These are phyloP conservation scores for Taphrina deformans DNA, from an alignment of 1,139 yeast genomes.

Conservation along the genomic window DNA sequence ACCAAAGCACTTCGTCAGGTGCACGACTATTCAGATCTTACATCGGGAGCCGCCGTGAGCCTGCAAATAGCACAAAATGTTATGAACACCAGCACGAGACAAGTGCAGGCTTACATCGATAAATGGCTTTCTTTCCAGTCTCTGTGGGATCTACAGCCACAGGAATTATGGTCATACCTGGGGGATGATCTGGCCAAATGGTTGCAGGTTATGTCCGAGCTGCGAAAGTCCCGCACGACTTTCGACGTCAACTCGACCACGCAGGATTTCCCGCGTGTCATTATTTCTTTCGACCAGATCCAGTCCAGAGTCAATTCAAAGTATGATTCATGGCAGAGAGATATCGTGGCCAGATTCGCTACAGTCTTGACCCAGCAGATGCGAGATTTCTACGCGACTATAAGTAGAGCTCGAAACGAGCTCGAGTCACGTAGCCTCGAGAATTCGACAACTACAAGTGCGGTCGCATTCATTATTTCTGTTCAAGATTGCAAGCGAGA, in stretches of 20 bases:
- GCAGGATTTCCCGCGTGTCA: conserved; percentile 50
- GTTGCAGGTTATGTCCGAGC: conserved; percentile 53
- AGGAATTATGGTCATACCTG: conserved; percentile 45
- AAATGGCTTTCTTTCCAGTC: conserved; percentile 61
- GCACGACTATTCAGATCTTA: background rate
- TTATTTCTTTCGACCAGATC: conserved; percentile 54
- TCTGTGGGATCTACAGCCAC: conserved; percentile 58
- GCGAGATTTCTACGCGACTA: conserved; percentile 42
- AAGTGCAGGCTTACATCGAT: conserved; percentile 45
- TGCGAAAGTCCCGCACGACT: conserved; percentile 51
- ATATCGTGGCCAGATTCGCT: conserved; percentile 53
- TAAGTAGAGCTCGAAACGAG: conserved; percentile 44
- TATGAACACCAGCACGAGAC: background rate
- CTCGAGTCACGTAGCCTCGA: conserved; percentile 48
- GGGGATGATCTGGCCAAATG: conserved; percentile 52
- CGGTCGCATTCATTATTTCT: conserved; percentile 47
- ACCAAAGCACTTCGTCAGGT: background rate
- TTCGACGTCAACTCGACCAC: conserved; percentile 56
- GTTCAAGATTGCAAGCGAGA: conserved; percentile 44
- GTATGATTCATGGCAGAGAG: conserved; percentile 61
- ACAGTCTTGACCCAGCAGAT: conserved; percentile 45
- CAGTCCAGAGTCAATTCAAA: conserved; percentile 57
- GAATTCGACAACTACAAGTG: conserved; percentile 47
- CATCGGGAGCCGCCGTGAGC: background rate
- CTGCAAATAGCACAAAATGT: background rate